Base-by-base conservation (phyloP, 2,329 filamentous ascomycete species). In the Chrysoporthe austroafricana region DNA sequence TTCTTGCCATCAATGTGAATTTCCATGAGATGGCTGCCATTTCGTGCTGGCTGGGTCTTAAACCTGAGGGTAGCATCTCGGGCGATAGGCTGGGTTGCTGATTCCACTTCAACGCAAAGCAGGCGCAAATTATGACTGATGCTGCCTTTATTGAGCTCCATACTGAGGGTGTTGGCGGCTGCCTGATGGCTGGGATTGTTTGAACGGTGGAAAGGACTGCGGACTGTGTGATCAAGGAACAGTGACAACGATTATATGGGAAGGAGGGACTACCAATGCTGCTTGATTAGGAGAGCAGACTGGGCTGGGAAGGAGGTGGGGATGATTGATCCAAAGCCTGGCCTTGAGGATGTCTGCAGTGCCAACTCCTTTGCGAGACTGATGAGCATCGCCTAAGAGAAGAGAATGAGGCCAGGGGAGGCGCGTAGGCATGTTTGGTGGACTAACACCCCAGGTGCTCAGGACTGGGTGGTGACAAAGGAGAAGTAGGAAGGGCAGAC, bases 1-100 rank as follows among this genome's bases (percentile, higher is more conserved):
- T 34, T 67, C 0, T 26, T 46, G 26, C 68, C 68, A 16, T 69
- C 68, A 16, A 67, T 61, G 56, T 69, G 65, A 8, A 69, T 39
- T 16, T 69, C 61, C 65, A 69, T 64, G 4, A 67, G 4, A 11
- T 54, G 62, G 16, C 60, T 62, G 13, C 60, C 16, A 50, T 6
- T n/a, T 21, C 21, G 59, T 3, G 43, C 5, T 9, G 59, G n/a
- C 7, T 67, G 21, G 14, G n/a, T 48, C 36, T 21, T 57, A 21
- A 69, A 58, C 7, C 61, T 58, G 2, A 69, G 62, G 4, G 50
- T 62, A 16, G 68, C 68, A 14, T 42, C 36, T 44, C 44, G 56
- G 13, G 5, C n/a, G 36, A 69, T 62, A 6, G 68, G 52, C 50
- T 67, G 61, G 2, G 1, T 2, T 3, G 13, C 4, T 9, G 34